phyloP scores from a whole-genome alignment of 2,329 filamentous ascomycete species.

The Sporothrix pallida region DNA sequence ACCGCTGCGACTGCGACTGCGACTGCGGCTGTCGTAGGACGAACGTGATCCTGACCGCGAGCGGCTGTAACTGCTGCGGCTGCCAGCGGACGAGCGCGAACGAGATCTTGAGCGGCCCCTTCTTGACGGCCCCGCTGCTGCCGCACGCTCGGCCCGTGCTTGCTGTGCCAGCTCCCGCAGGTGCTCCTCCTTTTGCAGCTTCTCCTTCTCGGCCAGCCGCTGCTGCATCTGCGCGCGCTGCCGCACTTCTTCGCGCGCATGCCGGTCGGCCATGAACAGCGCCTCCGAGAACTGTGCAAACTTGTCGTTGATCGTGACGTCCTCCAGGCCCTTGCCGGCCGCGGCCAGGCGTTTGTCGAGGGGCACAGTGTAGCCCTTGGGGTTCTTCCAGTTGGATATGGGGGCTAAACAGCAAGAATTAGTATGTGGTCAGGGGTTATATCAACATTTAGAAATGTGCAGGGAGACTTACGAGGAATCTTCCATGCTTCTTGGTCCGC shows the following conservation, averaged over 20 bases:
- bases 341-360: conserved; percentile 94
- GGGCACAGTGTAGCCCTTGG: conserved; percentile 95
- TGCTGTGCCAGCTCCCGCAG: conserved; percentile 87
- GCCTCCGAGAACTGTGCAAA: conserved; percentile 96
- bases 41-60: conserved; percentile 46
- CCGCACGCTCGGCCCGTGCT: conserved; percentile 79
- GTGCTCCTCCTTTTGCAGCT: conserved; percentile 90
- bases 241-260: conserved; percentile 93
- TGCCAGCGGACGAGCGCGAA: conserved; percentile 35
- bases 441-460: neutral
- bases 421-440: conserved; percentile 43
- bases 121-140: conserved; percentile 46
- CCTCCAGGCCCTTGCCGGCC: conserved; percentile 88
- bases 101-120: conserved; percentile 6
- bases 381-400: conserved; percentile 99
- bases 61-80: conserved; percentile 39
- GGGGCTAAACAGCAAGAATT: conserved; percentile 50
- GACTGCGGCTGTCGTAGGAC: conserved; percentile 3
- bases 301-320: conserved; percentile 97
- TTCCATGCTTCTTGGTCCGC: conserved; percentile 98
- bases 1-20: conserved; percentile 60
- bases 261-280: conserved; percentile 89
- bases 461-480: conserved; percentile 59
- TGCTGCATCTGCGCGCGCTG: conserved; percentile 95
- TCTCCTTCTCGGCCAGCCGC: conserved; percentile 93